Evolutionary conservation across 2,329 filamentous ascomycete genomes (phyloP), one percentile per base, ranked within the genome.

Genomic region (Neopestalotiopsis sp.): DNA sequence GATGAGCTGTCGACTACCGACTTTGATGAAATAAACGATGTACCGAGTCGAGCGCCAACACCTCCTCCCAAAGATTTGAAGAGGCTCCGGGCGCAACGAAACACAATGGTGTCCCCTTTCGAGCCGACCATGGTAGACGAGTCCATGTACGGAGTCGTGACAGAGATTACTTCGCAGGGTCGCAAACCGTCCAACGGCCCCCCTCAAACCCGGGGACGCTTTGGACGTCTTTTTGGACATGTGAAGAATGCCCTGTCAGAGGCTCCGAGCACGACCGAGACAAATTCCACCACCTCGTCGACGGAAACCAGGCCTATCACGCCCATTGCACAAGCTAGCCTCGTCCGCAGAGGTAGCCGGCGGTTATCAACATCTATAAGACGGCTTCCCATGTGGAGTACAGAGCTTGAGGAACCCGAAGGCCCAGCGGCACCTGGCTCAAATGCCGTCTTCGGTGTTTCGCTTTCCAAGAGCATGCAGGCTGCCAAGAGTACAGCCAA

Each of bases 361-460:
- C 71, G 77, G 49, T 68, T 79, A 30, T 81, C 79, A 1, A 75
- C 77, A 5, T 75, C 79, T 14, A 75, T 81, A 70, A 77, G 72
- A 68, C 76, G 75, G 64, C 68, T 79, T n/a, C 78, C 77, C 13
- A 69, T 78, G 66, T 79, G 78, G 77, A 75, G 72, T 62, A 65
- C 68, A 4, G 76, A 77, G n/a, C 67, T 74, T 20, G 72, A 76
- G 12, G 74, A 76, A n/a, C 70, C 73, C 6, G 76, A 76, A 49
- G 74, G 72, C 4, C 63, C 71, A 5, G 67, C 34, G 13, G 42
- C 57, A 20, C 69, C 64, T 30, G 72, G 74, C 57, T 73, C 76
- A 30, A 76, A 76, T 56, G 72, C 77, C 42, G 77, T 84, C 17
- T 84, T 84, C 68, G 81, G 82, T 38, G 81, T 82, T 4, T 76